phyloP scores from a whole-genome alignment of 805 yeast species.

The Ogataea trehalophila region DNA sequence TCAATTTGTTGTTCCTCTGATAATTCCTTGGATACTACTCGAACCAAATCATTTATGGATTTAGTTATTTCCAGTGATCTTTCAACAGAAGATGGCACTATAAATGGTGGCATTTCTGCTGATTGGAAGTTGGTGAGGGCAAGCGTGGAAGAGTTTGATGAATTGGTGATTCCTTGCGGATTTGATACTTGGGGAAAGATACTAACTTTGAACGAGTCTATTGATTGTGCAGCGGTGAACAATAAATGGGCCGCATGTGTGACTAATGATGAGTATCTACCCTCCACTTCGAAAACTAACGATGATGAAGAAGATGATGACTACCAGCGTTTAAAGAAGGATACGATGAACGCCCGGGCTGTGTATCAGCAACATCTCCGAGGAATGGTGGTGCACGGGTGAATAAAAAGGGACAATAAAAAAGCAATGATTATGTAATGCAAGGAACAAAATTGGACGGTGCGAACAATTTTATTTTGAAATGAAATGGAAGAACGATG shows the following conservation, averaged over 20 bases:
- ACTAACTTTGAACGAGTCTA: constrained; percentile 30
- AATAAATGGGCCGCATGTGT: constrained; percentile 3
- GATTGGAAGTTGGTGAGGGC: constrained; percentile 1
- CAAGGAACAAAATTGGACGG: no score
- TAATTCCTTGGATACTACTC: background rate
- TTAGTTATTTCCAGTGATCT: background rate
- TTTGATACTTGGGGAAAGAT: constrained; percentile 53
- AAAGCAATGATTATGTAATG: no score
- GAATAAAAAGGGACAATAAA: no score
- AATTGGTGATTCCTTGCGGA: constrained; percentile 38
- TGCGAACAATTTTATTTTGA: no score
- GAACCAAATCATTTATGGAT: background rate
- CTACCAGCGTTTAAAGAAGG: background rate
- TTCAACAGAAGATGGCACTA: background rate
- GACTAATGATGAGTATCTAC: constrained; percentile 8
- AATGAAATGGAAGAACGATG: no score
- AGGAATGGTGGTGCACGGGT: no score
- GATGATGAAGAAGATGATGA: background rate
- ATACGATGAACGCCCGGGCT: no score
- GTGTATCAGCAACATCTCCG: no score
- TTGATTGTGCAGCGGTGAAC: constrained; percentile 22
- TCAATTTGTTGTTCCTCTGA: constrained; percentile 1
- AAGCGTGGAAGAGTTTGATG: constrained; percentile 13
- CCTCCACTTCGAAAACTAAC: no score
- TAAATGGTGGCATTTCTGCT: no score